Evolutionary conservation across 164 flowering plant genomes (phyloP).

Genomic region (Saururus chinensis): DNA sequence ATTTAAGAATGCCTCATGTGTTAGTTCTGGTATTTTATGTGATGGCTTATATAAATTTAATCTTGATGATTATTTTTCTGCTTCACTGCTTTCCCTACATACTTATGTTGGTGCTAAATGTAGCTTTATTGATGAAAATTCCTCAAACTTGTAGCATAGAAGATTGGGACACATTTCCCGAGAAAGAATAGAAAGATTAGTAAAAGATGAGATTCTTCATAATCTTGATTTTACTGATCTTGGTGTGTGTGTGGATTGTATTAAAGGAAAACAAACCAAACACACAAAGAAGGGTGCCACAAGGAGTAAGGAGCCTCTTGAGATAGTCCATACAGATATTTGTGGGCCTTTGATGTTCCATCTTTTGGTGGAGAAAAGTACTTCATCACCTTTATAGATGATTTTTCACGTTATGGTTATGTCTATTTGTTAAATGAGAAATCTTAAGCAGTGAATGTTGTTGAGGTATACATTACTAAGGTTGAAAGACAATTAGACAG

Average conservation of each 20-base stretch:
- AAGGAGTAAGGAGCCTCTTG: too few species aligned
- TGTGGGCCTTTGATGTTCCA: not conserved
- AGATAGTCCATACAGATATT: too few species aligned
- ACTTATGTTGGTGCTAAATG: not conserved
- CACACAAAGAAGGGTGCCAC: too few species aligned
- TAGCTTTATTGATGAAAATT: not conserved
- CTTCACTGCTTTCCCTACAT: not conserved
- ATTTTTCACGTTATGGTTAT: not conserved
- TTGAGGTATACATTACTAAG: not conserved
- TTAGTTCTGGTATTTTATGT: not conserved
- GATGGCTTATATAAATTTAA: not conserved
- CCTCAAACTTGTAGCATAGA: not conserved
- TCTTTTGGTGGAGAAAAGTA: not conserved
- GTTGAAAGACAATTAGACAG: not conserved
- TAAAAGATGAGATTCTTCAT: not conserved
- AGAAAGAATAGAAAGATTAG: not conserved
- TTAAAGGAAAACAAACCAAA: too few species aligned
- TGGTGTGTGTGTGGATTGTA: too few species aligned
- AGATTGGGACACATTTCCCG: conserved; percentile 3
- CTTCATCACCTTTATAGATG: conserved; percentile 1
- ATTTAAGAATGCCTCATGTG: not conserved
- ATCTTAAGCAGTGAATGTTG: not conserved
- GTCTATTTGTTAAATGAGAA: not conserved
- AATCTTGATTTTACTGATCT: too few species aligned
- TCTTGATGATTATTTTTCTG: not conserved